Conservation (phyloP, 2,329 filamentous ascomycete genomes). For the Colletotrichum liriopes region DNA sequence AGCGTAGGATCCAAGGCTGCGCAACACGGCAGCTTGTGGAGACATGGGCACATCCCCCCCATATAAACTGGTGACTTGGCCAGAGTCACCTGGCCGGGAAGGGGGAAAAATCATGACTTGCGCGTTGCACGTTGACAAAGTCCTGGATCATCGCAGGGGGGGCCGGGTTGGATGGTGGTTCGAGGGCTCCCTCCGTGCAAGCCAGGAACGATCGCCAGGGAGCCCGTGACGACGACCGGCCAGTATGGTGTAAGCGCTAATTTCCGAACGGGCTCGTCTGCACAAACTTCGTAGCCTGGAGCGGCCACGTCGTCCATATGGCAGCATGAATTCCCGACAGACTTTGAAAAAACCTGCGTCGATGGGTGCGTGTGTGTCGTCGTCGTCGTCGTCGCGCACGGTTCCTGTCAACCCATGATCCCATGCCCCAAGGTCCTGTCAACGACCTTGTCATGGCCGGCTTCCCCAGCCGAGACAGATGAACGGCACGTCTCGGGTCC, state of each 20-base stretch:
- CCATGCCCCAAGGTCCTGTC: background rate
- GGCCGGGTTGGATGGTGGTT: too few species aligned
- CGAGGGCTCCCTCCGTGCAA: too few species aligned
- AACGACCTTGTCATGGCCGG: background rate
- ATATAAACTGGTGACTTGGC: background rate
- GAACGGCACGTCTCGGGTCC: background rate
- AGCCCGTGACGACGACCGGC: background rate
- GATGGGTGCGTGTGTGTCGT: too few species aligned
- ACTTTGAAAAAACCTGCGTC: background rate
- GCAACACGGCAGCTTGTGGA: background rate
- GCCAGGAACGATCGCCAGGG: background rate
- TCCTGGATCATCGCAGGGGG: background rate
- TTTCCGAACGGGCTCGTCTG: background rate
- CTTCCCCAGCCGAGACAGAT: background rate
- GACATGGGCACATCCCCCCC: background rate
- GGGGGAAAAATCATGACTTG: background rate
- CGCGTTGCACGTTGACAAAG: background rate
- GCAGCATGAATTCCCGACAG: background rate
- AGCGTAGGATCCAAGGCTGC: background rate
- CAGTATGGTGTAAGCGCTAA: background rate
- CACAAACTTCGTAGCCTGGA: constrained; percentile 5
- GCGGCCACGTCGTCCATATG: background rate
- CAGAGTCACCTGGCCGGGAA: background rate
- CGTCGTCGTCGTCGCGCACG: too few species aligned
- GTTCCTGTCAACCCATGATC: background rate